A percentile compares a stretch with the other conserved stretches of the same genome.
Conservation (phyloP, 257 asterid species). For the Catharanthus roseus region DNA sequence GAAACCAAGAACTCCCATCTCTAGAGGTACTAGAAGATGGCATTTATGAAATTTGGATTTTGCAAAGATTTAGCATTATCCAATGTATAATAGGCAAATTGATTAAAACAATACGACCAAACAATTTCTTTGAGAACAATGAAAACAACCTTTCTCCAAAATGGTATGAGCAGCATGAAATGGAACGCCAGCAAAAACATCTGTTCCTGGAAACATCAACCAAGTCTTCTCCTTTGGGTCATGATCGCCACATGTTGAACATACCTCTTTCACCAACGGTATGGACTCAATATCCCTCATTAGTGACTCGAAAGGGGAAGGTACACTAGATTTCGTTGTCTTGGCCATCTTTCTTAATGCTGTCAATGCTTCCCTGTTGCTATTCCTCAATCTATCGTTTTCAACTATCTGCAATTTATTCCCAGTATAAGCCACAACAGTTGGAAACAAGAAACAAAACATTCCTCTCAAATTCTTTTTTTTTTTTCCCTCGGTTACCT, state of each 20-base stretch:
- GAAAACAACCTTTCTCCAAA: conserved; percentile 63
- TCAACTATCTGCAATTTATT: conserved; percentile 63
- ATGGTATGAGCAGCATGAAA: conserved; percentile 96
- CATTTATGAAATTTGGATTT: too few species aligned
- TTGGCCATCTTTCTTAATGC: conserved; percentile 56
- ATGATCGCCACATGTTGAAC: conserved; percentile 80
- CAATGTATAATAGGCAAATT: background rate
- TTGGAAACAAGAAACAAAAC: background rate
- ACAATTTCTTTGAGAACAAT: background rate
- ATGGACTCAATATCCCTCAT: conserved; percentile 71
- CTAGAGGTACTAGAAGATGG: background rate
- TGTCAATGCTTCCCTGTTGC: conserved; percentile 78
- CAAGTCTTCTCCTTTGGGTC: conserved; percentile 64
- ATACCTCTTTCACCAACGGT: conserved; percentile 78
- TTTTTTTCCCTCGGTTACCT: conserved; percentile 62
- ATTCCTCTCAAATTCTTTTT: background rate
- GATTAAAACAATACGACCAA: background rate
- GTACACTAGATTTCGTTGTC: conserved; percentile 62
- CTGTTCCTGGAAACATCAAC: conserved; percentile 38
- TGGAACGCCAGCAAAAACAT: conserved; percentile 18
- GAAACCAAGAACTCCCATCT: background rate
- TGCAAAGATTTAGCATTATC: background rate
- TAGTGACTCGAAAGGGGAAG: conserved; percentile 72
- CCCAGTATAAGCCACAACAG: conserved; percentile 29
- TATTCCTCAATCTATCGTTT: conserved; percentile 71